Conservation (phyloP, 2,329 filamentous ascomycete genomes). For the Onygenales sp. region DNA sequence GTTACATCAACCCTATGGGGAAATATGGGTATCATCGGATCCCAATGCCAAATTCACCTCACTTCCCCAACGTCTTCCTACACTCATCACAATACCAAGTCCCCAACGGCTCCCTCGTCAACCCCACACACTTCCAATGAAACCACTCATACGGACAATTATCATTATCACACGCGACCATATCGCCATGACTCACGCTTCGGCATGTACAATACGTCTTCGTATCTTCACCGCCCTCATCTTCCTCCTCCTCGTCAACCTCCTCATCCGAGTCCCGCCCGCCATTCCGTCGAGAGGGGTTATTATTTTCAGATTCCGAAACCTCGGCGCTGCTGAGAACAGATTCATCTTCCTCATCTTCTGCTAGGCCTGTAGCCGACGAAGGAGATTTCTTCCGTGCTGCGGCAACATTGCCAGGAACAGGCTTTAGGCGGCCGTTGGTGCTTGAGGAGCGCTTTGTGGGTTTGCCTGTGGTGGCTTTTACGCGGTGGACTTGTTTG, state of each 20-base stretch:
- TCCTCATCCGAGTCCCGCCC: conserved; percentile 28
- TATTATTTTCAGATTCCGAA: conserved; percentile 36
- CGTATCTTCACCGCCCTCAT: conserved; percentile 47
- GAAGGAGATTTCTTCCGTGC: conserved; percentile 34
- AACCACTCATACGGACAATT: conserved; percentile 58
- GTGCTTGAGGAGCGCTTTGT: conserved; percentile 35
- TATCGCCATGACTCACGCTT: conserved; percentile 55
- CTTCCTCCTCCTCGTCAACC: conserved; percentile 39
- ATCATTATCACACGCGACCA: conserved; percentile 60
- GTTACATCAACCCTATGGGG: not conserved
- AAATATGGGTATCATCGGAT: not conserved
- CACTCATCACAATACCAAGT: conserved; percentile 50
- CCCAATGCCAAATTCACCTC: not conserved
- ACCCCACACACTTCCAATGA: conserved; percentile 54
- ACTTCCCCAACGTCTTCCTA: conserved; percentile 31
- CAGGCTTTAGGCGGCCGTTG: conserved; percentile 25
- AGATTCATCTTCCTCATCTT: conserved; percentile 45
- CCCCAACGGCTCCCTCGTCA: conserved; percentile 50
- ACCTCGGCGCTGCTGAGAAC: conserved; percentile 42
- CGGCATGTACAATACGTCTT: conserved; percentile 58
- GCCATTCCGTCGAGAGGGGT: conserved; percentile 13
- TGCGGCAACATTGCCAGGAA: conserved; percentile 7
- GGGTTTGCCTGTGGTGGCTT: conserved; percentile 24
- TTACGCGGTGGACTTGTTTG: conserved; percentile 38
- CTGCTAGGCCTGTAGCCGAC: conserved; percentile 23